Conservation (phyloP, 768 basidiomycete species). For the Bullera alba region DNA sequence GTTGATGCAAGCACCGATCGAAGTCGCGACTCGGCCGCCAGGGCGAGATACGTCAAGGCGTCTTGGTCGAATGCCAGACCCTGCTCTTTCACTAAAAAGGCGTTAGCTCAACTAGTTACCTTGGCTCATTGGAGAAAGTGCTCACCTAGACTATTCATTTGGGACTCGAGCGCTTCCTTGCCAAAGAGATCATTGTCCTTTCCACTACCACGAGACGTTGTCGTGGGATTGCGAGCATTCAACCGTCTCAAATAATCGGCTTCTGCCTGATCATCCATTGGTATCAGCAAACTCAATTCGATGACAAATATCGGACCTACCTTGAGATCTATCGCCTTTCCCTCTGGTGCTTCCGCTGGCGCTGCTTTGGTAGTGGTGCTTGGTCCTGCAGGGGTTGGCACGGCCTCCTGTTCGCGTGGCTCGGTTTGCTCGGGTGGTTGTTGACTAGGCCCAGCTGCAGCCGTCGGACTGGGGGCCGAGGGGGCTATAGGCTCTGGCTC, state of each 20-base stretch:
- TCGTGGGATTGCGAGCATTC: slow-evolving; percentile 15
- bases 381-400: too few species aligned
- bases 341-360: too few species aligned
- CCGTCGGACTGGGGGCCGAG: too few species aligned
- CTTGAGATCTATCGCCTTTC: too few species aligned
- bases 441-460: too few species aligned
- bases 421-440: too few species aligned
- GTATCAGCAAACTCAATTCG: neutral
- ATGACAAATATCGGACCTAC: too few species aligned
- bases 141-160: slow-evolving; percentile 11
- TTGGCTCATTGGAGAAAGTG: neutral
- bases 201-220: neutral
- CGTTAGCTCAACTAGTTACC: neutral
- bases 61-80: slow-evolving; percentile 22
- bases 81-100: slow-evolving; percentile 16
- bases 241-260: slow-evolving; percentile 31
- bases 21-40: slow-evolving; percentile 31
- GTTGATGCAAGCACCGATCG: slow-evolving; percentile 14
- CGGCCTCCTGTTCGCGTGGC: too few species aligned
- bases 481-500: too few species aligned
- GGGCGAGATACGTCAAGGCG: slow-evolving; percentile 20
- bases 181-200: slow-evolving; percentile 28
- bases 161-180: slow-evolving; percentile 4
- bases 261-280: slow-evolving; percentile 22
- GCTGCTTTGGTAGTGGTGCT: too few species aligned